A percentile compares a stretch with the other conserved stretches of the same genome.
phyloP scores from a whole-genome alignment of 108 stramenopile genomes.

The Aurantiochytrium sp. region DNA sequence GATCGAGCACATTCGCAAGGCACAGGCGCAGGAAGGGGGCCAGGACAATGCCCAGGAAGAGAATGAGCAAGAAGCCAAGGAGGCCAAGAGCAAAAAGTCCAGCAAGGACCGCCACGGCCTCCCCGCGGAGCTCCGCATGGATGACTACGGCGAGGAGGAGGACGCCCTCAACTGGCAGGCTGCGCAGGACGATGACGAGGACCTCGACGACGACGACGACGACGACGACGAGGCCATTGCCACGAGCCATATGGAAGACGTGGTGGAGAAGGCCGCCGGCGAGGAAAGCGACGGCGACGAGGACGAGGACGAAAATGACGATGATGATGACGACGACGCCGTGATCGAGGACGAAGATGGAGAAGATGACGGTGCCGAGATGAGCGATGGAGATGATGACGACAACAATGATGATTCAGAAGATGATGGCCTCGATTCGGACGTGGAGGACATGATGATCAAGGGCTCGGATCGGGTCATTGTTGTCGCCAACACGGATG shows the following conservation, averaged over 20 bases:
- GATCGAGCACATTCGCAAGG: background rate
- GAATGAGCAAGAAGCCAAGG: background rate
- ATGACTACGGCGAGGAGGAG: constrained; percentile 57
- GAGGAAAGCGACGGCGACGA: constrained; percentile 9
- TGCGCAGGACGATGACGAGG: constrained; percentile 46
- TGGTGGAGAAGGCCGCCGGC: constrained; percentile 9
- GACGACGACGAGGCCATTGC: constrained; percentile 47
- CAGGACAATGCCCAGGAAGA: background rate
- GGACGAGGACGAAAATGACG: constrained; percentile 13
- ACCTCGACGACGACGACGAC: constrained; percentile 44
- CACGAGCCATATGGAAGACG: background rate
- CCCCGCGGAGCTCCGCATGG: constrained; percentile 60
- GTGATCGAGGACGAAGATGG: constrained; percentile 22
- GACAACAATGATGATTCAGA: constrained; percentile 24
- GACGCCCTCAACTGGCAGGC: background rate
- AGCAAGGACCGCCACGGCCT: constrained; percentile 43
- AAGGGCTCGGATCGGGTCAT: constrained; percentile 36
- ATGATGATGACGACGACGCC: constrained; percentile 28
- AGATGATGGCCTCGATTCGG: constrained; percentile 29
- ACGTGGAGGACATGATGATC: constrained; percentile 36
- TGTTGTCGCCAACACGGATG: constrained; percentile 51
- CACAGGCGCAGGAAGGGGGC: background rate
- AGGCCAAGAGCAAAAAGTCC: background rate
- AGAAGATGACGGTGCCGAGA: constrained; percentile 23
- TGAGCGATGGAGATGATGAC: background rate